Conservation (phyloP, 1,284 basidiomycete genomes). For the Meripilus lineatus region DNA sequence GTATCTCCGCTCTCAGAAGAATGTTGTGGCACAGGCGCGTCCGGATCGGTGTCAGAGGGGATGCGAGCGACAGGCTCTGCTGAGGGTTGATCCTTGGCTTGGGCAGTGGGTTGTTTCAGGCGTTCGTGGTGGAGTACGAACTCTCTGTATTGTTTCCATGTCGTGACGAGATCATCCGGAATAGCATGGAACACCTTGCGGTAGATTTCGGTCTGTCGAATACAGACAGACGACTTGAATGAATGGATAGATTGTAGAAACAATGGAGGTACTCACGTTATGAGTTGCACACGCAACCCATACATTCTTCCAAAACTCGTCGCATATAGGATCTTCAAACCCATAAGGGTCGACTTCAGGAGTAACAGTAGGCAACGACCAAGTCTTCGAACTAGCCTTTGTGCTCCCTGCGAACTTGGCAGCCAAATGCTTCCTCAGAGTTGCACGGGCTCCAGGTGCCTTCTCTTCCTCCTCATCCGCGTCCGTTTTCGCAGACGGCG, state of each 20-base stretch:
- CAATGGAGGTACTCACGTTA: constrained; percentile 56
- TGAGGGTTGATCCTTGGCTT: constrained; percentile 43
- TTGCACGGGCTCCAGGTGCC: constrained; percentile 44
- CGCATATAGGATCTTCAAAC: constrained; percentile 85
- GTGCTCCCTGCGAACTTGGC: constrained; percentile 50
- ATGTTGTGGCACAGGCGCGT: constrained; percentile 22
- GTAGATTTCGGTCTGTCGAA: constrained; percentile 83
- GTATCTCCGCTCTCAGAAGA: constrained; percentile 19
- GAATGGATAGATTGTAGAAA: neutral
- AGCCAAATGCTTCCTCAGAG: constrained; percentile 50
- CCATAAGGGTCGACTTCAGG: constrained; percentile 72
- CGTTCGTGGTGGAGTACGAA: constrained; percentile 77
- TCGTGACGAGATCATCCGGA: constrained; percentile 87
- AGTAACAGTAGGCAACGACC: constrained; percentile 60
- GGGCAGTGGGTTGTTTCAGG: constrained; percentile 58
- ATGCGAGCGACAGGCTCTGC: constrained; percentile 47
- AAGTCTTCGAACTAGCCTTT: constrained; percentile 31
- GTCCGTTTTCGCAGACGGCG: constrained; percentile 40
- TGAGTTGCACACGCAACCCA: constrained; percentile 84
- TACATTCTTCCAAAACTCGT: constrained; percentile 82
- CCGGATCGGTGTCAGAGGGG: constrained; percentile 54
- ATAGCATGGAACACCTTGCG: constrained; percentile 90
- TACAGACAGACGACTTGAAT: constrained; percentile 1
- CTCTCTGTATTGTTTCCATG: constrained; percentile 94
- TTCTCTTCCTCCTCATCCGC: constrained; percentile 47